Base-by-base conservation (phyloP, 2,329 filamentous ascomycete genomes). In the Hymenoscyphus repandus region DNA sequence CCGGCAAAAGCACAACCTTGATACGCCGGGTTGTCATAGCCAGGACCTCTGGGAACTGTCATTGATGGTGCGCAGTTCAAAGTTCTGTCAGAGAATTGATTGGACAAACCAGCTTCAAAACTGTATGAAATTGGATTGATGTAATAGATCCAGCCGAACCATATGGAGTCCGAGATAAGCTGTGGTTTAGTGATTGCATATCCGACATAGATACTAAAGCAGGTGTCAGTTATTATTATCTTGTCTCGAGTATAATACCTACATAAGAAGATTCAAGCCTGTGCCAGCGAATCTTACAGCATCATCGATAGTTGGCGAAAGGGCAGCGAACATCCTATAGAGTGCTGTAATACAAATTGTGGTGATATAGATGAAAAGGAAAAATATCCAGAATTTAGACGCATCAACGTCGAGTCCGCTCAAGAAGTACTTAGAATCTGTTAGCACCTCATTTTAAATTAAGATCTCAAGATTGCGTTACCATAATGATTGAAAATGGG, bases 391-490 rank as follows among this genome's bases (percentile, higher is more conserved):
- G 68, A 84, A 86, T 54, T 84, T 83, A 12, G 77, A 76, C 2
- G 72, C 80, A 32, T 77, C 71, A 13, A 79, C 68, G 57, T 82
- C 78, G 13, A 86, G 70, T 30, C 72, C 74, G 5, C 74, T 72
- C 72, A 86, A 77, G 68, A 86, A 87, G 64, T 86, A 86, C 89
- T 81, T 79, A 93, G 93, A 53, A 77, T 83, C 92, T 60, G 80
- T 77, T 37, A 64, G 20, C 6, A 53, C 58, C 15, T 52, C 43
- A 38, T 55, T 40, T 39, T 51, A 13, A 15, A 34, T 31, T 2
- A 63, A 56, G 33, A 3, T 2, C 13, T 30, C 3, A 22, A 6
- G 2, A 32, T 12, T 12, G 22, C 30, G 50, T 46, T 49, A 52
- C 54, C 66, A 84, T 76, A 59, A 85, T 76, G 44, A 86, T 69